Base-by-base conservation (phyloP, 140 eudicot genomes). In the Senecio squalidus region DNA sequence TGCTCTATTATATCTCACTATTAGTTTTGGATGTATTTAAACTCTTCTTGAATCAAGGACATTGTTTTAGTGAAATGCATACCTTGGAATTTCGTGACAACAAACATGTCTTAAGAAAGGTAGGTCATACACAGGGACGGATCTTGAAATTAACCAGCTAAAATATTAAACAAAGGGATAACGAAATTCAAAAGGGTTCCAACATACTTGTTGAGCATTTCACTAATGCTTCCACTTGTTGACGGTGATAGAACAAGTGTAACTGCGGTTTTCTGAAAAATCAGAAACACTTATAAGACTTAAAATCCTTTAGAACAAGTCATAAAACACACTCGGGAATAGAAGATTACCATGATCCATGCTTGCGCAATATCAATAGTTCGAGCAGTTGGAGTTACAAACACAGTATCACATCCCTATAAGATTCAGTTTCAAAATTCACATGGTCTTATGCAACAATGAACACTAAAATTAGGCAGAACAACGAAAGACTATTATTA, bases 331-430 rank as follows among this genome's bases (percentile, higher is more conserved):
- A 61, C 7, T 56, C 28, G 24, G 39, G 21, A 66, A 39, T 20
- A 38, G 20, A n/a, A n/a, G 24, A 65, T 52, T 88, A 89, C 97
- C 97, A 89, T 89, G 70, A 82, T 60, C 97, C 92, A 89, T 34
- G 97, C 95, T 70, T 82, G 86, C 11, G 92, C 84, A 50, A 89
- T 77, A 76, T 84, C 97, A 62, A 89, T 89, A 55, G 97, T 82
- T 68, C 92, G 86, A 70, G 97, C 97, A 15, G 95, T 89, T 47
- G 97, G 86, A 69, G 97, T 89, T 72, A 89, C 95, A 67, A 89
- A 89, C 31, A 84, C 97, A 10, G 97, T 89, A 67, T 82, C 97
- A 66, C 95, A 81, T 59, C 97, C 97, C 97, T 89, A 74, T 76
- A 84, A 44, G 45, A 58, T 64, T 58, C 38, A 67, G 39, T 14